Base-by-base conservation (phyloP, 2,329 filamentous ascomycete species). In the Fusarium circinatum region DNA sequence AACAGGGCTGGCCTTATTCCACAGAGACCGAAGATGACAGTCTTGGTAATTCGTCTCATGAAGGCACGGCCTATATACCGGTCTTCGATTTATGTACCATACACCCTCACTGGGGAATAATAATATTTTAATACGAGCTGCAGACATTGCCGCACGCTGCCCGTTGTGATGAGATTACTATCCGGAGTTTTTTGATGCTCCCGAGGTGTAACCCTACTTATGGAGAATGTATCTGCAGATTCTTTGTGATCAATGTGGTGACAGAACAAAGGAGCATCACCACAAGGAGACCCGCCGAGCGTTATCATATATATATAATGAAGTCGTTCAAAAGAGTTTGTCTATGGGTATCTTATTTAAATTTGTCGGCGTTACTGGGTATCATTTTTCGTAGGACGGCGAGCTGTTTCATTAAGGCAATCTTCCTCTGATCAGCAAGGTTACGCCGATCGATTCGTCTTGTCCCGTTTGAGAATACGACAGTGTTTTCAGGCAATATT, bases 341-440 rank as follows among this genome's bases (percentile, higher is more conserved):
- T 66, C 28, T 60, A 49, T 13, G 56, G 61, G 66, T 72, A 68
- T 62, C 69, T 63, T 80, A 82, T 78, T 83, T 81, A 57, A 84
- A 84, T 71, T 89, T 90, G 20, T 85, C 83, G 22, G 87, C 86
- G 68, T 91, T 91, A 76, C 88, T 92, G 65, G 88, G 85, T 82
- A 94, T 92, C 83, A 94, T 85, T 79, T 88, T 90, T 74, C 86
- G 86, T 76, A 94, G 78, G 17, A 92, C 88, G 71, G 93, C 90
- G 66, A 93, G 90, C 80, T 94, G 92, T 75, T 90, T 89, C 42
- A 89, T 85, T 77, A 94, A 85, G 51, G 87, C 89, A 76, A 90
- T 87, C 77, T 93, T 87, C 78, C 90, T 89, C 70, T 91, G 82
- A 48, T 91, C 89, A 62, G 89, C 85, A 32, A 91, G 85, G n/a